These are phyloP conservation scores for Hymenoscyphus salicellus DNA, from an alignment of 2,329 filamentous ascomycete genomes.

Conservation along the genomic window DNA sequence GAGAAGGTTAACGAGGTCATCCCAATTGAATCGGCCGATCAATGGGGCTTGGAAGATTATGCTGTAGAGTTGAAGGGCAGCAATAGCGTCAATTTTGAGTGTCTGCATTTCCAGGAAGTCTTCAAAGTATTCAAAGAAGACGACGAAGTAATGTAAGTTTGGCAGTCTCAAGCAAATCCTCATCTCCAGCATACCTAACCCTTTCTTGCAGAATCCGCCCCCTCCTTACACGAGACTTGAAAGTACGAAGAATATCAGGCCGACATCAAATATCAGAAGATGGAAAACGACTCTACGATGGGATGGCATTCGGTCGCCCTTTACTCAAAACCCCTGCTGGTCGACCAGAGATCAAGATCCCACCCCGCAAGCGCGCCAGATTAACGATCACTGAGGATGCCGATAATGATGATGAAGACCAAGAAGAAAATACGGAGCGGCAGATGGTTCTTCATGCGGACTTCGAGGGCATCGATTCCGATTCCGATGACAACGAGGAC, in stretches of 20 bases:
- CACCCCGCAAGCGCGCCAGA: conserved; percentile 67
- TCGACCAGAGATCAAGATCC: conserved; percentile 67
- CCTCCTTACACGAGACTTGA: conserved; percentile 70
- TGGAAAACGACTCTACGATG: conserved; percentile 80
- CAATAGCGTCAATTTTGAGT: conserved; percentile 69
- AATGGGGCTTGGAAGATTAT: conserved; percentile 88
- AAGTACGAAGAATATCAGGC: conserved; percentile 68
- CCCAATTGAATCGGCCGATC: conserved; percentile 67
- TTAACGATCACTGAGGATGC: conserved; percentile 43
- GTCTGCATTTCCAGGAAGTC: conserved; percentile 78
- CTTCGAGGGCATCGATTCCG: conserved; percentile 38
- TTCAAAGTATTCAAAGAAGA: conserved; percentile 71
- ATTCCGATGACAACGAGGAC: conserved; percentile 32
- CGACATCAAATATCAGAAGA: conserved; percentile 76
- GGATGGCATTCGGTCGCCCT: conserved; percentile 76
- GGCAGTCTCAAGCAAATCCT: not conserved
- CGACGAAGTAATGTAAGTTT: conserved; percentile 73
- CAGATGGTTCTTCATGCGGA: conserved; percentile 33
- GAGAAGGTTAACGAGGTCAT: conserved; percentile 75
- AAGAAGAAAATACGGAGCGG: conserved; percentile 34
- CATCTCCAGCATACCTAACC: conserved; percentile 1
- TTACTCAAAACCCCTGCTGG: conserved; percentile 57
- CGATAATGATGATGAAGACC: conserved; percentile 37
- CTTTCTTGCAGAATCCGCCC: conserved; percentile 64
- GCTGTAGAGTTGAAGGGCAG: conserved; percentile 66